Base-by-base conservation (phyloP, 768 basidiomycete genomes). In the Mycena belliarum region DNA sequence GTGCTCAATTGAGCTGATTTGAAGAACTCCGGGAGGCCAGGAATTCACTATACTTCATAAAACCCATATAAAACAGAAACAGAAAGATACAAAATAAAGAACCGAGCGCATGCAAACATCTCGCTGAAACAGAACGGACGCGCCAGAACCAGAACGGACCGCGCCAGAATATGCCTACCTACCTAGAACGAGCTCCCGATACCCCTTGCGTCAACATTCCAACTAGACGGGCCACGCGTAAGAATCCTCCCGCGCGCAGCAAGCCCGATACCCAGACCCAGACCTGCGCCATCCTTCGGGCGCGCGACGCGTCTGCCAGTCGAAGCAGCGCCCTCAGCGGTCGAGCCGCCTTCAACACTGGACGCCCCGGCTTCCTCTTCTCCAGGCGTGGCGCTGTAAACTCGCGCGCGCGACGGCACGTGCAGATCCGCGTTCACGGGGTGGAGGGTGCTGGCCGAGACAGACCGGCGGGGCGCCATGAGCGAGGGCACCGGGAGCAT, bases 191-290 rank as follows among this genome's bases (percentile, higher is more conserved):
- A 52, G 14, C 15, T 42, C n/a, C 57, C 50, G 3, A 42, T 40
- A 47, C 46, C 47, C 24, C 10, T 18, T n/a, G 20, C 37, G 32
- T 35, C 43, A 15, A 47, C 29, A n/a, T n/a, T 20, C 15, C 26
- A 6, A 14, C 43, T 15, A 20, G 43, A 55, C 32, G 57, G 58
- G 28, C 49, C 50, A 44, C 55, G 53, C 15, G 57, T 63, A 32
- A 63, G 58, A n/a, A 53, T 25, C 50, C 62, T 42, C 28, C 62
- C 62, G n/a, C 58, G 62, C 42, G 32, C 52, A 14, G 62, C 62
- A 28, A 63, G 52, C 35, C 59, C 45, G 42, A 60, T 52, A 28
- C 49, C 53, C 21, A 37, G 16, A 7, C 52, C 51, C 25, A 55
- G 44, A 6, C 55, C 49, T 6, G 25, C 26, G 21, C 56, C 28